Evolutionary conservation across 2,329 filamentous ascomycete genomes (phyloP).

Genomic region (Alternaria ventricosa): DNA sequence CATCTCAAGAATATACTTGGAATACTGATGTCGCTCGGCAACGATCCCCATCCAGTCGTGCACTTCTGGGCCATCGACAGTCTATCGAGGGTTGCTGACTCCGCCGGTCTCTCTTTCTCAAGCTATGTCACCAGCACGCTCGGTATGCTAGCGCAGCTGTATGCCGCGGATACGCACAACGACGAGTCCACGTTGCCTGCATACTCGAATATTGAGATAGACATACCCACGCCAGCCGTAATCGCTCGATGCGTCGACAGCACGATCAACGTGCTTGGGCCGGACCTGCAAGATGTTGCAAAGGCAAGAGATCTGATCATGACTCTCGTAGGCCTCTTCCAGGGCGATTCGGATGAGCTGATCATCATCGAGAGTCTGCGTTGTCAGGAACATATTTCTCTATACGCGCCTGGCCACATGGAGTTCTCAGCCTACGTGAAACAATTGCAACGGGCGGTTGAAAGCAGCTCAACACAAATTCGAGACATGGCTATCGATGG

Average conservation of each 20-base stretch:
- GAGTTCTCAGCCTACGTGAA: slow-evolving; percentile 84
- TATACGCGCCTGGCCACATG: slow-evolving; percentile 90
- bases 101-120: slow-evolving; percentile 90
- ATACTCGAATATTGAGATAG: slow-evolving; percentile 89
- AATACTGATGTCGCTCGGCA: slow-evolving; percentile 96
- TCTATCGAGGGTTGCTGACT: slow-evolving; percentile 83
- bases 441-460: slow-evolving; percentile 77
- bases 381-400: slow-evolving; percentile 87
- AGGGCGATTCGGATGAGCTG: slow-evolving; percentile 72
- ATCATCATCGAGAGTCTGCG: slow-evolving; percentile 78
- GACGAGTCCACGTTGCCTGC: slow-evolving; percentile 78
- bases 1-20: slow-evolving; percentile 97
- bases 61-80: slow-evolving; percentile 97
- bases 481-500: slow-evolving; percentile 84
- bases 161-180: slow-evolving; percentile 90
- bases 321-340: slow-evolving; percentile 82
- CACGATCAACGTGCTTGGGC: slow-evolving; percentile 94
- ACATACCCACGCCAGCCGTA: slow-evolving; percentile 79
- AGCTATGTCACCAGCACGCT: slow-evolving; percentile 88
- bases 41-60: slow-evolving; percentile 91
- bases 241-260: slow-evolving; percentile 90
- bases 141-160: slow-evolving; percentile 92
- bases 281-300: slow-evolving; percentile 88
- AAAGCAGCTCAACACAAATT: slow-evolving; percentile 71
- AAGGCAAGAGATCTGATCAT: slow-evolving; percentile 94